A percentile compares a stretch with the other conserved stretches of the same genome.
These are phyloP conservation scores for Globisporangium perplexum DNA, from an alignment of 352 stramenopile genomes.

Conservation along the genomic window DNA sequence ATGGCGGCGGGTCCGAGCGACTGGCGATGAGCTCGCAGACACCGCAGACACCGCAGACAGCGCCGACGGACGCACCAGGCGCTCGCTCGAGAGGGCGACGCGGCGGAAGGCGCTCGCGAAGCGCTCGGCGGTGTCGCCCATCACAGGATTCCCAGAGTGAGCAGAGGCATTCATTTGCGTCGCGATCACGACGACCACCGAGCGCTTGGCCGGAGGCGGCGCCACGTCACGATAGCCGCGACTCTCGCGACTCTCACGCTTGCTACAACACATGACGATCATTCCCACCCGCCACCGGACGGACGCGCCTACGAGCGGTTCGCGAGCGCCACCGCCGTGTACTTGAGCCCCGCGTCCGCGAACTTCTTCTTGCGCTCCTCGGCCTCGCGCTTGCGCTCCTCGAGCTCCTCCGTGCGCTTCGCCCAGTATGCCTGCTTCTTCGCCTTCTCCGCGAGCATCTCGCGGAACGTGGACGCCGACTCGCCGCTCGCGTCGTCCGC, in stretches of 20 bases:
- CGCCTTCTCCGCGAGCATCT: slow-evolving; percentile 68
- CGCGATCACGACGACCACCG: neutral
- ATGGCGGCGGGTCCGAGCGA: too few relatives aligned
- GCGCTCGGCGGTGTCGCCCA: neutral
- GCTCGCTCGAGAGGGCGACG: slow-evolving; percentile 28
- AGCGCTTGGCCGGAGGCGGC: neutral
- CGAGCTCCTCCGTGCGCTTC: slow-evolving; percentile 68
- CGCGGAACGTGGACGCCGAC: slow-evolving; percentile 38
- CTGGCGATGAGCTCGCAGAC: neutral
- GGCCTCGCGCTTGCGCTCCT: slow-evolving; percentile 65
- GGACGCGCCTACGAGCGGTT: slow-evolving; percentile 31
- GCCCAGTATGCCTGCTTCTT: slow-evolving; percentile 79
- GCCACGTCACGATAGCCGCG: too few relatives aligned
- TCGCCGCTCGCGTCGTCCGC: slow-evolving; percentile 21
- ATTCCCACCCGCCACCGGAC: neutral
- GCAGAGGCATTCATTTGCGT: neutral
- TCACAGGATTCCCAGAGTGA: slow-evolving; percentile 1
- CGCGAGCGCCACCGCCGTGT: slow-evolving; percentile 72
- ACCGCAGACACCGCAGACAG: slow-evolving; percentile 1
- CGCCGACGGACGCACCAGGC: slow-evolving; percentile 20
- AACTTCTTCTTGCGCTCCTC: slow-evolving; percentile 81
- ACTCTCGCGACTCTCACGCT: too few relatives aligned
- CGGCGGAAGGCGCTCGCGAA: slow-evolving; percentile 14
- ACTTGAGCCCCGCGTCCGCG: slow-evolving; percentile 66
- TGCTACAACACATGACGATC: too few relatives aligned